These are phyloP conservation scores for Oryza rufipogon DNA, from an alignment of 176 grass and related monocot genomes.

Conservation along the genomic window DNA sequence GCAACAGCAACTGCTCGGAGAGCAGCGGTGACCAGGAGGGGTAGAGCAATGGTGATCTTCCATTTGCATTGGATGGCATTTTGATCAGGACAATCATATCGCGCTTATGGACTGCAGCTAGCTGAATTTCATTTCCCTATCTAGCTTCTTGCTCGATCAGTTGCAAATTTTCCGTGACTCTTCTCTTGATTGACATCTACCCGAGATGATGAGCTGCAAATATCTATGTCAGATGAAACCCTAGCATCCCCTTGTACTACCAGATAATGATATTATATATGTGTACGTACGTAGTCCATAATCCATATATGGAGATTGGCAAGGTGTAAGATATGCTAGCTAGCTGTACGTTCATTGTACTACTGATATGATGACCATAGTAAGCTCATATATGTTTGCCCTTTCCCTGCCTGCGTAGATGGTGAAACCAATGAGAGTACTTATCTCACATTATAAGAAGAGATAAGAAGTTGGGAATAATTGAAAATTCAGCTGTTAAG, in stretches of 20 bases:
- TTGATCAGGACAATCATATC: neutral
- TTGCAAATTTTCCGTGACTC: neutral
- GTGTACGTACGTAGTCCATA: neutral
- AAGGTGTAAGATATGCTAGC: conserved; percentile 13
- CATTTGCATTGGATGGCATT: neutral
- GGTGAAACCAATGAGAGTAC: neutral
- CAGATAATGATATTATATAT: neutral
- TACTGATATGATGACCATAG: neutral
- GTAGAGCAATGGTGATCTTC: neutral
- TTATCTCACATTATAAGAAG: neutral
- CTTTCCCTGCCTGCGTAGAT: neutral
- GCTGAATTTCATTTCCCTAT: neutral
- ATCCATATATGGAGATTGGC: neutral
- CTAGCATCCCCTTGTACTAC: neutral
- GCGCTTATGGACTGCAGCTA: neutral
- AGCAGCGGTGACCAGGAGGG: neutral
- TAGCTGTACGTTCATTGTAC: neutral
- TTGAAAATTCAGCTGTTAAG: neutral
- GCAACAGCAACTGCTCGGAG: conserved; percentile 48
- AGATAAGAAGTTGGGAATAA: neutral
- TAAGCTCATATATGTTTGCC: neutral
- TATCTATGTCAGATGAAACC: neutral
- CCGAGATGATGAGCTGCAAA: neutral
- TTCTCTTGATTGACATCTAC: conserved; percentile 5
- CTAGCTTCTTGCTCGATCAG: neutral